phyloP scores from a whole-genome alignment of 1,284 basidiomycete species.

The Trichosporon sp. region DNA sequence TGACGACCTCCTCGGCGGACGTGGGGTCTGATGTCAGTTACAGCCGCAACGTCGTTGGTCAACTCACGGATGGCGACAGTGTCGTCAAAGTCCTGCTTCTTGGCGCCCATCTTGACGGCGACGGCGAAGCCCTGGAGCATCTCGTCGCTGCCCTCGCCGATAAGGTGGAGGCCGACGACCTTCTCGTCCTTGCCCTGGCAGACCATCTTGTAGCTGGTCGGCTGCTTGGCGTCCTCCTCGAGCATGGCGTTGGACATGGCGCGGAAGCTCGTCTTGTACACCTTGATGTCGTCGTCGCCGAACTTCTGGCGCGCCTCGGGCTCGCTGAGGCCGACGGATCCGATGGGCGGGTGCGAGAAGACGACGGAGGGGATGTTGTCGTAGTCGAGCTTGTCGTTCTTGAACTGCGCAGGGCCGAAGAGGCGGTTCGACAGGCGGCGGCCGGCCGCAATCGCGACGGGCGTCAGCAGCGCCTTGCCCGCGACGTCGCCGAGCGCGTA shows the following conservation, averaged over 20 bases:
- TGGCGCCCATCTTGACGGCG: conserved; percentile 91
- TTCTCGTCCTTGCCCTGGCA: conserved; percentile 81
- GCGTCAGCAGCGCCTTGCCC: conserved; percentile 88
- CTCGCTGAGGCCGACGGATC: conserved; percentile 87
- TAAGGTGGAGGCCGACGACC: conserved; percentile 90
- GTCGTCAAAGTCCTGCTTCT: conserved; percentile 77
- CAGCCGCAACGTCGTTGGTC: too few relatives aligned
- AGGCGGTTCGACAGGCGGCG: conserved; percentile 81
- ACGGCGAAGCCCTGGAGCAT: conserved; percentile 85
- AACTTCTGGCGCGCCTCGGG: conserved; percentile 81
- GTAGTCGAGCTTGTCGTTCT: conserved; percentile 83
- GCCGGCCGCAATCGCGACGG: conserved; percentile 97
- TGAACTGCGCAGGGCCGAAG: conserved; percentile 79
- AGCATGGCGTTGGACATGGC: conserved; percentile 85
- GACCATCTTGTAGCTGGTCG: conserved; percentile 88
- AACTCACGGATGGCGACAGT: conserved; percentile 75
- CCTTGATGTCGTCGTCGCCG: conserved; percentile 78
- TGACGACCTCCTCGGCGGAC: conserved; percentile 48
- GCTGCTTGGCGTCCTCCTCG: conserved; percentile 75
- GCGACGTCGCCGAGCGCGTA: conserved; percentile 87
- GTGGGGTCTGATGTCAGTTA: conserved; percentile 40
- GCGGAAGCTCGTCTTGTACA: conserved; percentile 74
- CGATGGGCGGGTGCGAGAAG: conserved; percentile 93
- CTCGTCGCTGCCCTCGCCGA: conserved; percentile 86
- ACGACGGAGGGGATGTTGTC: conserved; percentile 89